A percentile compares a stretch with the other conserved stretches of the same genome.
phyloP scores from a whole-genome alignment of 2,329 filamentous ascomycete genomes.

The Chaetomiaceae sp. region DNA sequence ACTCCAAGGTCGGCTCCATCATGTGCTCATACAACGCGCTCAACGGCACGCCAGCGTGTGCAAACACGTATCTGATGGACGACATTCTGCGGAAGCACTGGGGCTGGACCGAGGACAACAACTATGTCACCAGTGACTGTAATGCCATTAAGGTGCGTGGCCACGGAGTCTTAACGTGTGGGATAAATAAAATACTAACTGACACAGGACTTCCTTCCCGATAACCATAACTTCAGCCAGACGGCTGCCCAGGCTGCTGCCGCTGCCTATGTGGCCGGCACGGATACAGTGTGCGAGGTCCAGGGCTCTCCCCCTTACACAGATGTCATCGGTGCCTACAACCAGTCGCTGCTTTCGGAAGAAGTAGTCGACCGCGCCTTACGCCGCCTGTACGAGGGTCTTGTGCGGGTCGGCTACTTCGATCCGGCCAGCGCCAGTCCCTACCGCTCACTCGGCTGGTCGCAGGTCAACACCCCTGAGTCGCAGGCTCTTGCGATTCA shows the following conservation, averaged over 20 bases:
- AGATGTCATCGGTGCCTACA: slow-evolving; percentile 20
- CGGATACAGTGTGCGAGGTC: slow-evolving; percentile 23
- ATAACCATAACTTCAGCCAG: slow-evolving; percentile 19
- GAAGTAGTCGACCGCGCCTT: slow-evolving; percentile 27
- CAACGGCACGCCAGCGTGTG: slow-evolving; percentile 48
- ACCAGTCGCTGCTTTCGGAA: slow-evolving; percentile 26
- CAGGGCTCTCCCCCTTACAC: slow-evolving; percentile 15
- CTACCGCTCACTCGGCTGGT: slow-evolving; percentile 48
- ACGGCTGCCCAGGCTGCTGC: slow-evolving; percentile 20
- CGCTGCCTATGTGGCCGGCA: slow-evolving; percentile 18
- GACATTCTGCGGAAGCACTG: slow-evolving; percentile 46
- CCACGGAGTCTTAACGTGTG: neutral
- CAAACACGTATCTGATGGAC: slow-evolving; percentile 51
- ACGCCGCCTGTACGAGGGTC: slow-evolving; percentile 29
- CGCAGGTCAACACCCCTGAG: slow-evolving; percentile 47
- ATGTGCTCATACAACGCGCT: slow-evolving; percentile 61
- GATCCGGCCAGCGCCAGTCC: slow-evolving; percentile 22
- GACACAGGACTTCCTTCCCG: slow-evolving; percentile 16
- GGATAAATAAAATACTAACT: too few species aligned
- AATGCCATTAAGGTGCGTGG: slow-evolving; percentile 12
- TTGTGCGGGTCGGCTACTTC: slow-evolving; percentile 31
- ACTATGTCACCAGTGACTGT: slow-evolving; percentile 16
- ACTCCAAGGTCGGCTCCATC: slow-evolving; percentile 50
- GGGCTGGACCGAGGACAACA: slow-evolving; percentile 23
- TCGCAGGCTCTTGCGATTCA: slow-evolving; percentile 50